Base-by-base conservation (phyloP, 208 protist species). In the Trypanosoma brucei region DNA sequence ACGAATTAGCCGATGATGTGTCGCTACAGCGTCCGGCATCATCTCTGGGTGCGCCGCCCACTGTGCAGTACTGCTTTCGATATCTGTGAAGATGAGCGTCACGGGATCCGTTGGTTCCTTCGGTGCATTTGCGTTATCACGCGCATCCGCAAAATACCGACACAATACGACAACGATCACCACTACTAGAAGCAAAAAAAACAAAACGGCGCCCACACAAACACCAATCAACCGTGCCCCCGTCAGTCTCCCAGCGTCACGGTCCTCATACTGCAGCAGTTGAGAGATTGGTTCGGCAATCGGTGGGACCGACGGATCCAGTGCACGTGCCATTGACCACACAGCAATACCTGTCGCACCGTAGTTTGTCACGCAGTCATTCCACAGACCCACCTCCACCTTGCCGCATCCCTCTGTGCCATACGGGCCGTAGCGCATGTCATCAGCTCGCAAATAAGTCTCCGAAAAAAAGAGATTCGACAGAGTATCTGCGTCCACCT, bases 31-130 rank as follows among this genome's bases (percentile, higher is more conserved):
- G n/a, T 75, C 68, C 5, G 70, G 40, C 84, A 92, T 92, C 59
- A 65, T 55, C 48, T 67, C 51, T 55, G 84, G 81, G 36, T 71
- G n/a, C 30, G 57, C 67, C 13, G 79, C 80, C 82, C 84, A 91
- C 66, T 89, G 51, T 53, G 76, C 83, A 30, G 85, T 90, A 68
- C 76, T 87, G 72, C 78, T 80, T 65, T 89, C 73, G 48, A 89
- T 81, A 62, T 90, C 85, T 11, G 83, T 89, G 22, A 22, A 22
- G 22, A 22, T 22, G 22, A 22, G 22, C 22, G 22, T 22, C 22
- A 22, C 22, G 22, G 76, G 76, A 5, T 62, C 62, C 11, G 33
- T 9, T 9, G 14, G n/a, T 22, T 76, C 57, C 65, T 78, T 83
- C 22, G 72, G 81, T 4, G 78, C 78, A 45, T 66, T 50, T 42